A percentile compares a stretch with the other conserved stretches of the same genome.
Conservation (phyloP, 2,329 filamentous ascomycete species). For the Sarocladium oryzae region DNA sequence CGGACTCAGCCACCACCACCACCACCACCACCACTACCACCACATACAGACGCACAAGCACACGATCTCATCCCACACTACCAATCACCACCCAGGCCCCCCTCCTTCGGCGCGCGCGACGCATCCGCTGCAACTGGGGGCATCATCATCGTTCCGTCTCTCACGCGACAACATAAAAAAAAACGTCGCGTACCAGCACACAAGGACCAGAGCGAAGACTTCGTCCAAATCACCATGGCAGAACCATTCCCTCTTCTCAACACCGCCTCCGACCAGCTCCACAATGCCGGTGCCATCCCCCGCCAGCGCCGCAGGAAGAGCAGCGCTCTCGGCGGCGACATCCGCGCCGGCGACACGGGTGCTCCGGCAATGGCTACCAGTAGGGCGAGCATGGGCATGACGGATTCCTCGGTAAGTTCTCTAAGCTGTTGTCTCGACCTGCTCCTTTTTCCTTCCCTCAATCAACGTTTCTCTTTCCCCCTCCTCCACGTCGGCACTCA, state of each 20-base stretch:
- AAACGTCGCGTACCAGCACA: neutral
- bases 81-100: too few species aligned
- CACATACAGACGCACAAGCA: neutral
- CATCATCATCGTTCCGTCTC: too few species aligned
- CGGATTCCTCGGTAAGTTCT: conserved; percentile 10
- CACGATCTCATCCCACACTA: neutral
- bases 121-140: conserved; percentile 1
- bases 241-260: conserved; percentile 51
- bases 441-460: too few species aligned
- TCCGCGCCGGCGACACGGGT: conserved; percentile 49
- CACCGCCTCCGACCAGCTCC: conserved; percentile 42
- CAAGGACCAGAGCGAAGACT: too few species aligned
- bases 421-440: too few species aligned
- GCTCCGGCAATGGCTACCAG: conserved; percentile 48
- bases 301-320: conserved; percentile 44
- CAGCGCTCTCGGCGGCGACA: conserved; percentile 46
- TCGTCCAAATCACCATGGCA: too few species aligned
- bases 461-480: too few species aligned
- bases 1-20: too few species aligned
- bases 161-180: neutral
- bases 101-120: conserved; percentile 4
- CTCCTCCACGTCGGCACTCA: too few species aligned
- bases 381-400: conserved; percentile 34
- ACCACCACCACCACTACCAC: too few species aligned
- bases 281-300: conserved; percentile 33